These are phyloP conservation scores for Agastache rugosa DNA, from an alignment of 257 asterid genomes.

Conservation along the genomic window DNA sequence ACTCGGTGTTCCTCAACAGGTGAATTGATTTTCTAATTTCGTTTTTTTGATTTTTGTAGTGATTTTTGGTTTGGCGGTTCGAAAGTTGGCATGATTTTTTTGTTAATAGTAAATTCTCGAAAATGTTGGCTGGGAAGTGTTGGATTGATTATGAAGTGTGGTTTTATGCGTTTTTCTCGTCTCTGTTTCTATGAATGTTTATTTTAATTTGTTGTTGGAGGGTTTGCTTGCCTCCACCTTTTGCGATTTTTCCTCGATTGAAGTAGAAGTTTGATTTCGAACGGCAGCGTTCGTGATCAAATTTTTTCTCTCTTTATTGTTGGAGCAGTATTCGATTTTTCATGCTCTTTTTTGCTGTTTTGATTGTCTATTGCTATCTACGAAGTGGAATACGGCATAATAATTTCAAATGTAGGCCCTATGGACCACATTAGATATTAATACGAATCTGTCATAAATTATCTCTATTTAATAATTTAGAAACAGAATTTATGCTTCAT, in stretches of 20 bases:
- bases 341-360: constrained; percentile 10
- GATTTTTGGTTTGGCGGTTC: not conserved
- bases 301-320: not conserved
- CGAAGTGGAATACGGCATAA: not conserved
- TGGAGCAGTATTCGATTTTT: not conserved
- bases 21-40: constrained; percentile 23
- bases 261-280: not conserved
- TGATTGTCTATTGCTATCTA: not conserved
- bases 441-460: not conserved
- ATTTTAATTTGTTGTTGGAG: not conserved
- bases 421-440: constrained; percentile 2
- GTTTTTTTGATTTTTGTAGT: not conserved
- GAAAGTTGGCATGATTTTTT: not conserved
- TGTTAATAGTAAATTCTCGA: not conserved
- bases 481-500: not conserved
- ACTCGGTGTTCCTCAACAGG: constrained; percentile 98
- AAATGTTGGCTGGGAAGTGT: not conserved
- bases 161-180: not conserved
- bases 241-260: not conserved
- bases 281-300: not conserved
- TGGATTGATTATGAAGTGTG: constrained; percentile 6
- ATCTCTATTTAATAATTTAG: not conserved
- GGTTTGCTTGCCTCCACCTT: not conserved
- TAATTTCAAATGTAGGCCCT: not conserved
- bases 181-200: not conserved